Conservation (phyloP, 768 basidiomycete genomes). For the Phylloporus rhodoxanthus region DNA sequence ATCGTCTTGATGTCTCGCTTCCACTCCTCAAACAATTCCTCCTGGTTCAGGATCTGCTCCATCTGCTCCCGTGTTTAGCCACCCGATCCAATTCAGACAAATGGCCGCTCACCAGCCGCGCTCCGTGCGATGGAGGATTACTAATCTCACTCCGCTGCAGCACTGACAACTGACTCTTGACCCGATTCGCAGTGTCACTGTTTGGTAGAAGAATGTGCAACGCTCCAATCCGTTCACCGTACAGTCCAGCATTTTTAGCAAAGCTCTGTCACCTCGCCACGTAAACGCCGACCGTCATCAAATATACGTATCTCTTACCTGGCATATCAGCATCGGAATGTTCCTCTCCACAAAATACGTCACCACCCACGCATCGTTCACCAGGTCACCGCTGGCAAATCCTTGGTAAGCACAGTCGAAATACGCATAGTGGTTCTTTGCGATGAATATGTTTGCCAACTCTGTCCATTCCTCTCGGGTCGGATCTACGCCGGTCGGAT, state of each 20-base stretch:
- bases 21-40: conserved; percentile 79
- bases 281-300: conserved; percentile 7
- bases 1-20: conserved; percentile 85
- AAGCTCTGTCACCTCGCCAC: conserved; percentile 59
- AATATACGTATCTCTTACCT: conserved; percentile 41
- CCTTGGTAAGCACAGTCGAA: conserved; percentile 98
- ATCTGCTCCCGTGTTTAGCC: conserved; percentile 40
- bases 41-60: conserved; percentile 73
- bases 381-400: conserved; percentile 88
- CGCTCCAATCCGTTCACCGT: conserved; percentile 93
- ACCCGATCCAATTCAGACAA: not conserved
- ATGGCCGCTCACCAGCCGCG: conserved; percentile 60
- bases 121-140: conserved; percentile 89
- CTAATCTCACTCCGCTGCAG: conserved; percentile 92
- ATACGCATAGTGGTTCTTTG: conserved; percentile 79
- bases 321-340: conserved; percentile 81
- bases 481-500: conserved; percentile 95
- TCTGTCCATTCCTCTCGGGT: conserved; percentile 79
- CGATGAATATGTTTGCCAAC: conserved; percentile 66
- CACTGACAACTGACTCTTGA: conserved; percentile 87
- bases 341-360: conserved; percentile 73
- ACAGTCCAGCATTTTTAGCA: conserved; percentile 94
- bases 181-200: conserved; percentile 60
- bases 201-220: conserved; percentile 70
- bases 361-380: conserved; percentile 89